phyloP scores from a whole-genome alignment of 345 rosid genomes.

The Eucalyptus guilfoylei region DNA sequence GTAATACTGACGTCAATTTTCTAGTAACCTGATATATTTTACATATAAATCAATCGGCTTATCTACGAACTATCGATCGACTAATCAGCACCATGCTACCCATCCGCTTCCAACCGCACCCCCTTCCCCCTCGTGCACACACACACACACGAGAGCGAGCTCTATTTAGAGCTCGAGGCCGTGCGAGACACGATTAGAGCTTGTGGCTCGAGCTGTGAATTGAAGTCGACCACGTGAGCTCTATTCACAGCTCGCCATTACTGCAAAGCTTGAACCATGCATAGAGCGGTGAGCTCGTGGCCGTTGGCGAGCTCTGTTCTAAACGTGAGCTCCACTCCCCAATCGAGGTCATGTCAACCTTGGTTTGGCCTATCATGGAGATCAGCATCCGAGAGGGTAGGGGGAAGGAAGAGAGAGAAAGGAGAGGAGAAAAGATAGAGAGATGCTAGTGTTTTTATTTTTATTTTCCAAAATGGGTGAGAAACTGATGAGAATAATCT shows the following conservation, averaged over 20 bases:
- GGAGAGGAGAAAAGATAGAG: neutral
- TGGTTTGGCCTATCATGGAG: neutral
- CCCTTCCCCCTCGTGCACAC: accelerated
- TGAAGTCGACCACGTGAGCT: neutral
- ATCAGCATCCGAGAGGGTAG: neutral
- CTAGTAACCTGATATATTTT: neutral
- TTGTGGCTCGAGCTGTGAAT: neutral
- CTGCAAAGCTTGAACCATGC: neutral
- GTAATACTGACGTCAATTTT: neutral
- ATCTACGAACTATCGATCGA: neutral
- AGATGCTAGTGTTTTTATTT: neutral
- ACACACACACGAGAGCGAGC: neutral
- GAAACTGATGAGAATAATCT: neutral
- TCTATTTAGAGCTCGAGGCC: neutral
- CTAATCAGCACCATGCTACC: neutral
- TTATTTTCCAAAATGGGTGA: neutral
- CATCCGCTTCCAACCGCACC: too few relatives aligned
- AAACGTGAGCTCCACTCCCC: neutral
- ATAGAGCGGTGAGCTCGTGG: neutral
- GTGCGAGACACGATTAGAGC: neutral
- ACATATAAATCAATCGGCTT: neutral
- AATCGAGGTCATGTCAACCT: neutral
- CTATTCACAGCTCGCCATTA: neutral
- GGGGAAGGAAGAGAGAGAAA: neutral
- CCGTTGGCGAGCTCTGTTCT: neutral